Percentiles rank a stretch among this genome's conserved stretches.
Conservation (phyloP, 805 yeast species). For the Candida tammaniensis region DNA sequence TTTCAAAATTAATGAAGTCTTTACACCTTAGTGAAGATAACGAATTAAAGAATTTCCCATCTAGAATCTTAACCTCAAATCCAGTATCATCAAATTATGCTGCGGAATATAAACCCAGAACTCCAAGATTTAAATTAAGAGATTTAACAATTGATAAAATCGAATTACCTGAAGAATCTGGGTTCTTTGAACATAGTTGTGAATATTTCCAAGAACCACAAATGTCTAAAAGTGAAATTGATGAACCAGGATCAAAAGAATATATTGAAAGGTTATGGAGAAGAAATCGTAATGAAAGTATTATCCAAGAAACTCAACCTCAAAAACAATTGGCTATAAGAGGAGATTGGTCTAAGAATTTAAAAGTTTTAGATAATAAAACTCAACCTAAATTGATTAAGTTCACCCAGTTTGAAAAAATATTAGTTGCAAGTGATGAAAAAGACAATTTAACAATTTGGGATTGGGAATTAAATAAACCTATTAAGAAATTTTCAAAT, state of each 20-base stretch:
- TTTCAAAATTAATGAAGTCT: conserved; percentile 34
- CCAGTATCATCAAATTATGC: conserved; percentile 37
- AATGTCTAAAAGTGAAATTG: conserved; percentile 77
- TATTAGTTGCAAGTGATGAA: conserved; percentile 76
- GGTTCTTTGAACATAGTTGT: conserved; percentile 70
- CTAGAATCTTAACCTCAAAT: conserved; percentile 34
- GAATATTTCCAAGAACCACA: conserved; percentile 98
- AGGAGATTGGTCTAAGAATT: conserved; percentile 79
- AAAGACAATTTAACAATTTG: conserved; percentile 80
- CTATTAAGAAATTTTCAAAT: conserved; percentile 69
- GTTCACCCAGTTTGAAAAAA: conserved; percentile 89
- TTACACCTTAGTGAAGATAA: conserved; percentile 41
- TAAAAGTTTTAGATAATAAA: conserved; percentile 60
- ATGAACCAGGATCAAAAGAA: conserved; percentile 89
- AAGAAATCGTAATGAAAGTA: conserved; percentile 80
- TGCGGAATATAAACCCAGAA: conserved; percentile 50
- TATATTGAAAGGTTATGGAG: conserved; percentile 85
- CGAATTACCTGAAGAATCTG: conserved; percentile 54
- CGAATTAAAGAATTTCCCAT: conserved; percentile 35
- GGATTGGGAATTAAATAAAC: conserved; percentile 74
- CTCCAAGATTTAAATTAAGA: conserved; percentile 50
- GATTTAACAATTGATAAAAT: conserved; percentile 16
- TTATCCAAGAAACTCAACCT: conserved; percentile 84
- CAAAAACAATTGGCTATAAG: conserved; percentile 79
- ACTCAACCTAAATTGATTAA: conserved; percentile 76